Evolutionary conservation across 768 basidiomycete species (phyloP), one percentile per base, ranked within the genome.

Genomic region (Vishniacozyma victoriae): DNA sequence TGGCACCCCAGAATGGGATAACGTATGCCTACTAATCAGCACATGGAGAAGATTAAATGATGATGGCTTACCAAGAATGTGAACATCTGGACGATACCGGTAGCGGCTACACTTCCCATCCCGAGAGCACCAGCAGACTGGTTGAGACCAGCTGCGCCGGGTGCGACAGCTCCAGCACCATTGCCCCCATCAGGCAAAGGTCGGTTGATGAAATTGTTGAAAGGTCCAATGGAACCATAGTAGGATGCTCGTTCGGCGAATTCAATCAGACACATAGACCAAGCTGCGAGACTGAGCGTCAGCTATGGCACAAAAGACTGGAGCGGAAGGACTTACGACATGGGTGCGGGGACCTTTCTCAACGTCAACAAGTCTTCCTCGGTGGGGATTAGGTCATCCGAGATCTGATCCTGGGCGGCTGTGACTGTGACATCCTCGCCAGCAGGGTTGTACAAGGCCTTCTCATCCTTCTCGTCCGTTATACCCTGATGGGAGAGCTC

Each of bases 191-290:
- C 50, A 7, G 62, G 67, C n/a, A 71, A 52, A 33, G 61, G 62
- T 19, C 58, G 41, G 24, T 62, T 59, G 42, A 63, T 46, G 38
- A 66, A 71, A 59, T 70, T 71, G 46, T 40, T 50, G 54, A 70
- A 68, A 16, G 52, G 38, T 25, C 59, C 55, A 11, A 39, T 20
- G 47, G 48, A 67, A 27, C 66, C 64, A 41, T 64, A 59, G 49
- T 69, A 69, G 15, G 61, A 66, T 2, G 61, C 62, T 44, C 72
- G 54, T 51, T 73, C 72, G 14, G 67, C 62, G 26, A 71, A 59
- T 57, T 73, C 72, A 44, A 72, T 52, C 14, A 69, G 33, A 46
- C 70, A 71, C 60, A 73, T 71, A n/a, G 63, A 56, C 18, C 65
- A 38, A 15, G 48, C 52, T 53, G 15, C 16, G 35, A 14, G 43